Conservation (phyloP, 305 asterid genomes). For the Fraxinus albicans region DNA sequence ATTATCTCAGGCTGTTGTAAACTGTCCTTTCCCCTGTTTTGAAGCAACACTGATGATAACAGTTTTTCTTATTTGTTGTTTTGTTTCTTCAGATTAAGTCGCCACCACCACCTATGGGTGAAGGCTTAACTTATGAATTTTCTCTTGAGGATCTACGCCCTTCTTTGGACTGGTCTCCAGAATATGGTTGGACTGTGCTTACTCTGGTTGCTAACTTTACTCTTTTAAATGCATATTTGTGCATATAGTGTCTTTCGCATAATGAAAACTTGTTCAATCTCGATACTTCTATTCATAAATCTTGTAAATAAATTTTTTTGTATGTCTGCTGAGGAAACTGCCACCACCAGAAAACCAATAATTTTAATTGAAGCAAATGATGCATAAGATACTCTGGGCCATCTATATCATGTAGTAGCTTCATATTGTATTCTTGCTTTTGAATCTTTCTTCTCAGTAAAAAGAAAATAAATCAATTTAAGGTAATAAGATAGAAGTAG, state of each 20-base stretch:
- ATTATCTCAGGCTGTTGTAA: not conserved
- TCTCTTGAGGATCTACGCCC: conserved; percentile 67
- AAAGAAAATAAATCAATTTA: not conserved
- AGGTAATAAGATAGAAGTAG: not conserved
- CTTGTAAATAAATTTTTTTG: not conserved
- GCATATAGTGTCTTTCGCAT: not conserved
- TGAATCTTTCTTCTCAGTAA: not conserved
- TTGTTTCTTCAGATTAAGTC: conserved; percentile 52
- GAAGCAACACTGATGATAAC: not conserved
- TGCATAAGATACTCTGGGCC: not conserved
- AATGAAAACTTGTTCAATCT: not conserved
- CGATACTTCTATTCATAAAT: not conserved
- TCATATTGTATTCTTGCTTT: not conserved
- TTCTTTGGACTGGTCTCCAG: conserved; percentile 73
- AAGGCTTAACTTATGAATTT: conserved; percentile 53
- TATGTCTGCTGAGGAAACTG: not conserved
- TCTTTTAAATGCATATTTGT: not conserved
- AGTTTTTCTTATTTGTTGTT: not conserved
- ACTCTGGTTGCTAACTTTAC: conserved; percentile 44
- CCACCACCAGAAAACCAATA: not conserved
- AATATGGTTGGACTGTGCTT: conserved; percentile 66
- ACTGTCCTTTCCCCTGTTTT: not conserved
- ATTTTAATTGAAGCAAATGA: not conserved
- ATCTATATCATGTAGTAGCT: not conserved
- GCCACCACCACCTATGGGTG: conserved; percentile 64